Evolutionary conservation across 495 filamentous ascomycete species (phyloP).

Genomic region (Lichenothelia convexa): DNA sequence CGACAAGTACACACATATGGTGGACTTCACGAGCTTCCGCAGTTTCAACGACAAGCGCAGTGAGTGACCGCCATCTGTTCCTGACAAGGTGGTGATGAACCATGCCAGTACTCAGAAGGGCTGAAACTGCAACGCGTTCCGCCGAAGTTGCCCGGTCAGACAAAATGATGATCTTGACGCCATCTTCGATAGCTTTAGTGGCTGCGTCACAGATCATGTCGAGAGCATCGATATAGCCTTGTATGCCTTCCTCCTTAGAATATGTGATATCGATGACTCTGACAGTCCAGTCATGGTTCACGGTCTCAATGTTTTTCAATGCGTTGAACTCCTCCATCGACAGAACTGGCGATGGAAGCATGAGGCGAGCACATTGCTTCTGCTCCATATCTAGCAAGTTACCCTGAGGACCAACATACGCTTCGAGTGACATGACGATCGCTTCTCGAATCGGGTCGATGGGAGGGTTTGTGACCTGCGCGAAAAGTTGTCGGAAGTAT

Average conservation of each 20-base stretch:
- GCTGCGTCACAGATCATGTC: constrained; percentile 79
- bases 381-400: constrained; percentile 92
- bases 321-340: constrained; percentile 87
- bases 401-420: constrained; percentile 93
- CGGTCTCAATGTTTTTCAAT: constrained; percentile 54
- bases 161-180: constrained; percentile 74
- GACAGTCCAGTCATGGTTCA: constrained; percentile 75
- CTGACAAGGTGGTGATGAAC: constrained; percentile 94
- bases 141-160: constrained; percentile 78
- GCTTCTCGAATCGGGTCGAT: constrained; percentile 98
- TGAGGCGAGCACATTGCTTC: constrained; percentile 70
- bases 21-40: constrained; percentile 96
- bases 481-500: constrained; percentile 98
- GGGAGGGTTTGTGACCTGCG: constrained; percentile 96
- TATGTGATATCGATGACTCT: constrained; percentile 95
- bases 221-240: constrained; percentile 75
- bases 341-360: constrained; percentile 79
- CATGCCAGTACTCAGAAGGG: constrained; percentile 79
- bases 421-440: constrained; percentile 96
- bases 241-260: constrained; percentile 66
- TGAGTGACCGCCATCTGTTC: constrained; percentile 89
- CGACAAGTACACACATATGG: constrained; percentile 94
- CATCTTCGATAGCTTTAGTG: constrained; percentile 67
- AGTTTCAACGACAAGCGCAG: constrained; percentile 80
- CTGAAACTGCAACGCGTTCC: constrained; percentile 72